phyloP scores from a whole-genome alignment of 768 basidiomycete species.

The Tylopilus vinaceipallidus region DNA sequence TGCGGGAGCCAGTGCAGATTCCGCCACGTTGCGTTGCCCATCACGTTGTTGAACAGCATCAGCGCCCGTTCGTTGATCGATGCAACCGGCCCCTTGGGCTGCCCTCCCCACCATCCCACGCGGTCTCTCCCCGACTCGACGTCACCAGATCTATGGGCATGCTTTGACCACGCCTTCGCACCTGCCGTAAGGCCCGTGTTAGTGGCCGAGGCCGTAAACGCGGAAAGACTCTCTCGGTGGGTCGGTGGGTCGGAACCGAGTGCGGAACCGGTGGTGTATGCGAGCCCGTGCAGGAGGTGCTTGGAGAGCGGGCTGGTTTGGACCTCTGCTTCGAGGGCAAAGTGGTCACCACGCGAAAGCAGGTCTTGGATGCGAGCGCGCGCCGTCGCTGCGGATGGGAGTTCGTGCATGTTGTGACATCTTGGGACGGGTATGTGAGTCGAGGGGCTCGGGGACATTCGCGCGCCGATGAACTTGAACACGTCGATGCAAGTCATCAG shows the following conservation, averaged over 20 bases:
- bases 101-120: conserved; percentile 57
- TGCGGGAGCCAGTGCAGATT: conserved; percentile 70
- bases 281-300: conserved; percentile 51
- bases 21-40: conserved; percentile 53
- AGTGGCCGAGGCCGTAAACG: conserved; percentile 48
- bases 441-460: neutral
- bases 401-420: conserved; percentile 46
- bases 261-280: conserved; percentile 60
- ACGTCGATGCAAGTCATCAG: neutral
- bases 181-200: conserved; percentile 54
- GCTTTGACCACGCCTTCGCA: conserved; percentile 66
- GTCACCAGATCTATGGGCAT: conserved; percentile 50
- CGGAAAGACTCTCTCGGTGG: conserved; percentile 45
- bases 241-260: conserved; percentile 51
- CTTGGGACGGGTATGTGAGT: conserved; percentile 28
- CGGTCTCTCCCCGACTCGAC: neutral
- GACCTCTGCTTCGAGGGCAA: conserved; percentile 15
- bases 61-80: conserved; percentile 53
- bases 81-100: conserved; percentile 50
- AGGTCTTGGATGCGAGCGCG: conserved; percentile 34
- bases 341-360: conserved; percentile 7
- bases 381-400: conserved; percentile 36
- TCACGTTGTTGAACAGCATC: conserved; percentile 50
- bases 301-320: conserved; percentile 36
- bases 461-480: neutral